Percentiles rank a stretch among this genome's conserved stretches.
These are phyloP conservation scores for Oldenlandia corymbosa DNA, from an alignment of 257 asterid genomes.

Conservation along the genomic window DNA sequence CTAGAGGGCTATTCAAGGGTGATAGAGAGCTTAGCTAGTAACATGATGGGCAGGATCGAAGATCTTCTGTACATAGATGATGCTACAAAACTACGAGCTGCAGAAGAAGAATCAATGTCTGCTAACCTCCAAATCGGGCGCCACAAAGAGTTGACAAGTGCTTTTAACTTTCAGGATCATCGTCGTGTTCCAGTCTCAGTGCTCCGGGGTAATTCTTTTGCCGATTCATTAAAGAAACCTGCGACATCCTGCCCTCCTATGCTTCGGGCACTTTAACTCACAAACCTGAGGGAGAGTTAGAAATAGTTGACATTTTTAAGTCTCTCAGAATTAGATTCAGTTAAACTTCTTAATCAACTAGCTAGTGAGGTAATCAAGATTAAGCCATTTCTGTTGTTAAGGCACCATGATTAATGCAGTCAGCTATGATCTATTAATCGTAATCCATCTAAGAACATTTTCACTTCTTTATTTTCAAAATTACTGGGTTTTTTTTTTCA, in stretches of 20 bases:
- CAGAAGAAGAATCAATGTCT: constrained; percentile 45
- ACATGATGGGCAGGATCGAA: constrained; percentile 71
- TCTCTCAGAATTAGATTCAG: background rate
- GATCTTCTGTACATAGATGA: constrained; percentile 81
- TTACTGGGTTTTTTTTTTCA: too few relatives aligned
- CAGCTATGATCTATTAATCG: too few relatives aligned
- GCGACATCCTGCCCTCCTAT: constrained; percentile 35
- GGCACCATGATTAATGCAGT: background rate
- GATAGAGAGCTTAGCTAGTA: constrained; percentile 78
- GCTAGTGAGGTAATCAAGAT: background rate
- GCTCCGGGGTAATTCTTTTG: constrained; percentile 33
- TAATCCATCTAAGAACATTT: too few relatives aligned
- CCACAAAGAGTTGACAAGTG: constrained; percentile 29
- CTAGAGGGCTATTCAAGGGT: constrained; percentile 97
- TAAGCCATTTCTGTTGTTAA: background rate
- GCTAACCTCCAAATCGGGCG: too few relatives aligned
- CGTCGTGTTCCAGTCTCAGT: constrained; percentile 37
- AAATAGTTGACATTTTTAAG: constrained; percentile 10
- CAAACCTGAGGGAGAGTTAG: constrained; percentile 3
- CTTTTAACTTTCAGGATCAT: constrained; percentile 35
- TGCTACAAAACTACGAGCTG: constrained; percentile 65
- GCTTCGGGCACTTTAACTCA: constrained; percentile 11
- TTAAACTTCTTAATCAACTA: background rate
- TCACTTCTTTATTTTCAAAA: too few relatives aligned
- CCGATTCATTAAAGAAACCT: constrained; percentile 33